Conservation (phyloP, 1,139 yeast genomes). For the Pichia sp. region DNA sequence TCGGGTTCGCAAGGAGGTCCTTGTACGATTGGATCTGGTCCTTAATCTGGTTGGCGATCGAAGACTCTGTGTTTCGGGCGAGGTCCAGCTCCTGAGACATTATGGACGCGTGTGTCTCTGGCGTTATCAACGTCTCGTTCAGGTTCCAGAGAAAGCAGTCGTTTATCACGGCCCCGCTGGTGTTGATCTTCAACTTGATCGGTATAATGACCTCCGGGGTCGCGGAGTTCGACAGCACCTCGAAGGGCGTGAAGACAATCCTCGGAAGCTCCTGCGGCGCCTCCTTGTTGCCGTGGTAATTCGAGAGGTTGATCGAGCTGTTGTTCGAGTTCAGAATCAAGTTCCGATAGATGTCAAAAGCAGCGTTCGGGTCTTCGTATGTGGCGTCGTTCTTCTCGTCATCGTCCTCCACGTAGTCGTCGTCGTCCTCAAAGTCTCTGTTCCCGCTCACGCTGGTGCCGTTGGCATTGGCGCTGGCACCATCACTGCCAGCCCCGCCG, state of each 20-base stretch:
- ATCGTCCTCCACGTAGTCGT: constrained; percentile 48
- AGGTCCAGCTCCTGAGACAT: constrained; percentile 81
- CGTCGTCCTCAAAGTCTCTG: constrained; percentile 34
- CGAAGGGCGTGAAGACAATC: constrained; percentile 24
- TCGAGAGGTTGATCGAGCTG: constrained; percentile 22
- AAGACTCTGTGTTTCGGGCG: constrained; percentile 58
- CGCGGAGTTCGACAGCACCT: constrained; percentile 22
- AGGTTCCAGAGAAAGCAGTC: constrained; percentile 91
- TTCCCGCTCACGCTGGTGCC: constrained; percentile 9
- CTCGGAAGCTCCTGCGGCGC: constrained; percentile 35
- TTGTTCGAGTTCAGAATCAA: constrained; percentile 12
- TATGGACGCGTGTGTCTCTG: constrained; percentile 76
- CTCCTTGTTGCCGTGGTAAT: constrained; percentile 32
- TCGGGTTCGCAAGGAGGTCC: constrained; percentile 23
- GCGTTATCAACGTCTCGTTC: constrained; percentile 72
- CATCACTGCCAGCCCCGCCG: constrained; percentile 31
- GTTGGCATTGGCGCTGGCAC: constrained; percentile 25
- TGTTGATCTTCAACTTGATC: constrained; percentile 69
- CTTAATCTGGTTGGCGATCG: constrained; percentile 65
- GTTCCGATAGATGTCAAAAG: constrained; percentile 19
- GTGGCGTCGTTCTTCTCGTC: constrained; percentile 19
- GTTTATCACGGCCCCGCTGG: constrained; percentile 61
- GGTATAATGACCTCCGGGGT: constrained; percentile 58
- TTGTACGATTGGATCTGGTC: constrained; percentile 74
- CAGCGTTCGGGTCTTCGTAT: constrained; percentile 24